Evolutionary conservation across 345 rosid species (phyloP), one percentile per base, ranked within the genome.

Genomic region (Lepidium didymum): DNA sequence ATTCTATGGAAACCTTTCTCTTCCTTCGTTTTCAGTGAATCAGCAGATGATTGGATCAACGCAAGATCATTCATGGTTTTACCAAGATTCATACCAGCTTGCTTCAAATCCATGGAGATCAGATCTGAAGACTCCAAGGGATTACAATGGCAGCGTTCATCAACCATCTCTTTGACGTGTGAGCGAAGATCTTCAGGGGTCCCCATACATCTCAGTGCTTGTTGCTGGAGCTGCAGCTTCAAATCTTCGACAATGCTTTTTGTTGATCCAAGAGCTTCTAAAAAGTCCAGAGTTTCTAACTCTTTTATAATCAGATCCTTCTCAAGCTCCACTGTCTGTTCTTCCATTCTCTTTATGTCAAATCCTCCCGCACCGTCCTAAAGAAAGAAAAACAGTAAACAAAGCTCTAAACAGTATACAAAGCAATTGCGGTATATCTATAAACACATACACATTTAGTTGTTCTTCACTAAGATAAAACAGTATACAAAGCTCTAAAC

Each of bases 291-390:
- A 2, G 92, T 88, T 64, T 90, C 95, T 62, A 94, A 45, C 76
- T 94, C 96, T 78, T 94, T 94, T 68, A 94, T 86, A n/a, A 87
- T 94, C 64, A 90, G 79, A 82, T 91, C 88, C 77, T 94, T 90
- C 87, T 90, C 99, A 71, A 91, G 66, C 57, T 86, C 88, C 10
- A 86, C 87, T 5, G 90, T 86, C 37, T 38, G 34, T 38, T 90
- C 91, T 74, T 90, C 91, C 72, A 83, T 88, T 79, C 77, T 88
- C 87, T 82, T 87, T 66, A 94, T 74, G 77, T 90, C 95, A 46
- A 84, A 76, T 45, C 79, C 91, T 74, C 80, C 86, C 49, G 78
- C 63, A 21, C 78, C 80, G 23, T 85, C 79, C 81, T 81, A 73
- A 46, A 43, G 4, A 33, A 57, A 1, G 29, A 45, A 54, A 35